Evolutionary conservation across 2,329 filamentous ascomycete genomes (phyloP), one percentile per base, ranked within the genome.

Genomic region (Aspergillus aculeatus): DNA sequence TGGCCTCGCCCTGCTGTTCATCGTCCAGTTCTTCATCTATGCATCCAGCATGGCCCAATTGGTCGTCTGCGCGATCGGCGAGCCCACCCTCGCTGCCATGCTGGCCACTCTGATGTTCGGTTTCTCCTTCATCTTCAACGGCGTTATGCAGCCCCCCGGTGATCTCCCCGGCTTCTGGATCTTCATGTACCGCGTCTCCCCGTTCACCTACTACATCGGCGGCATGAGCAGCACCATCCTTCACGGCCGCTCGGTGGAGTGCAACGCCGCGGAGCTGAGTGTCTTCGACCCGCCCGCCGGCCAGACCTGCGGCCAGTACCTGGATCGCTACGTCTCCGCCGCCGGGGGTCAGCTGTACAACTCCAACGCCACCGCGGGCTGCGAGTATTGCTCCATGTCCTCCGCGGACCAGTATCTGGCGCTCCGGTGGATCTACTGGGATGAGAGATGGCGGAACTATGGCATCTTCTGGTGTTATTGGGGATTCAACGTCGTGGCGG

Each of bases 21-120:
- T 92, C 52, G 83, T 87, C 70, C 78, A 83, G 64, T 96, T 96
- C 82, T 82, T 95, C 63, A 77, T 96, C 60, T 94, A 92, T 75
- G 88, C 89, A 0, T 89, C 85, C 64, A 95, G 91, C 10, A 96
- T 96, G 73, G 87, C 89, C 4, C 86, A 90, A 65, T 86, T 94
- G 80, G 81, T 90, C 66, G 91, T 96, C 68, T 88, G 90, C 1
- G 89, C 86, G n/a, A 84, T 92, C 63, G 87, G 90, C 61, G 59
- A 89, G 64, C 86, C 93, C 77, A 81, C 91, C 67, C 90, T 94
- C 67, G 88, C 90, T 0, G 88, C 86, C 23, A 85, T 92, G 73
- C 78, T 94, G 59, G 89, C 89, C 67, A 89, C 91, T 67, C 74
- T 94, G 61, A 77, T 89, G 65, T 93, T 94, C 79, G 85, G 91